Conservation (phyloP, 2,329 filamentous ascomycete genomes). For the Aspergillus terreus region DNA sequence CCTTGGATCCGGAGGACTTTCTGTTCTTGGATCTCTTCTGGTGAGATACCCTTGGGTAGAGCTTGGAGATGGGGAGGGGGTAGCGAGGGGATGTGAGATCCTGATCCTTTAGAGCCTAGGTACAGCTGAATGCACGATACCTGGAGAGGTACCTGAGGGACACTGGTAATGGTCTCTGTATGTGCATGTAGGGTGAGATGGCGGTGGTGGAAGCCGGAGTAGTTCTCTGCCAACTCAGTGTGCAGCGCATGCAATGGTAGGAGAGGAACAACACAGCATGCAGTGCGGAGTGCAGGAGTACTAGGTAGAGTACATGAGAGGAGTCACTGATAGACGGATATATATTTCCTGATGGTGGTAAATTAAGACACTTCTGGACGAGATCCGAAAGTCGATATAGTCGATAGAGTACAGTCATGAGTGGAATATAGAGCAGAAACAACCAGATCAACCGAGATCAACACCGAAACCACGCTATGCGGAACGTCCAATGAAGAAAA, state of each 20-base stretch:
- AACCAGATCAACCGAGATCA: not conserved
- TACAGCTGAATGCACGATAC: too few relatives aligned
- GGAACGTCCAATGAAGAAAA: slow-evolving; percentile 13
- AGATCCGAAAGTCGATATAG: too few relatives aligned
- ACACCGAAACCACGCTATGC: slow-evolving; percentile 32
- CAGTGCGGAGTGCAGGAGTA: not conserved
- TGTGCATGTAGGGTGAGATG: not conserved
- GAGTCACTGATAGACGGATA: not conserved
- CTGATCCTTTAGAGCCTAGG: too few relatives aligned
- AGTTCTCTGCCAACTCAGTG: not conserved
- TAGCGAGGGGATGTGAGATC: too few relatives aligned
- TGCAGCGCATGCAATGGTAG: not conserved
- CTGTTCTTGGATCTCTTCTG: not conserved
- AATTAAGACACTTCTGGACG: too few relatives aligned
- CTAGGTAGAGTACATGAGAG: too few relatives aligned
- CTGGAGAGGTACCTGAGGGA: too few relatives aligned
- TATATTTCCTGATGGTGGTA: too few relatives aligned
- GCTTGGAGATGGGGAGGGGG: not conserved
- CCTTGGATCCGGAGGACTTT: not conserved
- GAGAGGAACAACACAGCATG: not conserved
- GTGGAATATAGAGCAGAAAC: too few relatives aligned
- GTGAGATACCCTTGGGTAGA: too few relatives aligned
- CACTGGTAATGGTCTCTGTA: not conserved
- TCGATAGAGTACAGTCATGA: too few relatives aligned
- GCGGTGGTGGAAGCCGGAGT: not conserved